Evolutionary conservation across 371 early-diverging fungal genomes (phyloP), one percentile per base, ranked within the genome.

Genomic region (Dichotomocladium elegans): DNA sequence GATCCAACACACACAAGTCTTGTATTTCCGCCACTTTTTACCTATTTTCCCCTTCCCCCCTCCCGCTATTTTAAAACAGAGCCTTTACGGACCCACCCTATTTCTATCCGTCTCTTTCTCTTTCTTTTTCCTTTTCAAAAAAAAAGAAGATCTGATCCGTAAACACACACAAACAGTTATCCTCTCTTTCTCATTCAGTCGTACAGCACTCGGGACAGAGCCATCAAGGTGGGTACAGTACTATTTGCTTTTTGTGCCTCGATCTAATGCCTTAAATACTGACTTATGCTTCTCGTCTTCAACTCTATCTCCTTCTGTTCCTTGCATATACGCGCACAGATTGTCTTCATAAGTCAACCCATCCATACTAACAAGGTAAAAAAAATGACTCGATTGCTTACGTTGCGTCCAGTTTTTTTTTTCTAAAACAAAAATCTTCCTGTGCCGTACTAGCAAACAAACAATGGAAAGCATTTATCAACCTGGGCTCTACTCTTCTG

Each of bases 401-500:
- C 26, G 8, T 43, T 21, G 19, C 22, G 26, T 43, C 30, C 25
- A 35, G 8, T 21, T 57, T 22, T 37, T 17, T 55, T 17, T 41
- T 41, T 41, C n/a, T n/a, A 14, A 41, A 41, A 17, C 19, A 41
- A 17, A 43, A 24, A 29, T 41, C 28, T 44, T 5, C 35, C 3
- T 44, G 26, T 8, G 1, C 6, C 25, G 19, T 5, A 26, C 28
- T 14, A 27, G 6, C 6, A 24, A 6, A 44, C 14, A 44, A 48
- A 7, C 26, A n/a, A 66, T 72, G 73, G 73, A 72, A 58, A 64
- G 70, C 51, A 63, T 68, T 17, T 69, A 69, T 47, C 53, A 52
- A 34, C 64, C 57, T 27, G 65, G 48, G 33, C 30, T 72, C 24
- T 72, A 66, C 26, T 58, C 72, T 28, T 55, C 64, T 40, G 37